Conservation (phyloP, 2,329 filamentous ascomycete species). For the Aspergillus hortae region DNA sequence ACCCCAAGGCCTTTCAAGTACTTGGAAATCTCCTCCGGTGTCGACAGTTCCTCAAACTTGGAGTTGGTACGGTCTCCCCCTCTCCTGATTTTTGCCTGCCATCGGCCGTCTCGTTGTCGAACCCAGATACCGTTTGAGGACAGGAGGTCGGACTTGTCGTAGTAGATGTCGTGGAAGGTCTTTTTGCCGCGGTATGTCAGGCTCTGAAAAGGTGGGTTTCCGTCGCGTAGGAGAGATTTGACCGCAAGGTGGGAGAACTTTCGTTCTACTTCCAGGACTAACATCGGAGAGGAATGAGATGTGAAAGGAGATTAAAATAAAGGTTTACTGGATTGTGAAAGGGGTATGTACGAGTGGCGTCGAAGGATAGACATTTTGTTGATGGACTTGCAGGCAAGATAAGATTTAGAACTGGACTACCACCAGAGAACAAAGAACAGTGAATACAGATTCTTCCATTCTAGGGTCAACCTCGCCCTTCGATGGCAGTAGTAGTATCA, state of each 20-base stretch:
- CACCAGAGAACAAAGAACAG: no score
- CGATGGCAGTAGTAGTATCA: no score
- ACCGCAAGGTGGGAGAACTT: not conserved
- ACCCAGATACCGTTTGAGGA: constrained; percentile 4
- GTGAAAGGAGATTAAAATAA: no score
- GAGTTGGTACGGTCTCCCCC: constrained; percentile 2
- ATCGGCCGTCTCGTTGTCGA: not conserved
- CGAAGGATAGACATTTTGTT: no score
- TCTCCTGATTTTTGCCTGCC: constrained; percentile 5
- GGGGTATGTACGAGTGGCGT: no score
- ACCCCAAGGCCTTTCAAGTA: no score
- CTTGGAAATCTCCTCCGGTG: no score
- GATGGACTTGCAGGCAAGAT: no score
- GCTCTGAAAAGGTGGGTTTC: not conserved
- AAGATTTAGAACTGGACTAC: no score
- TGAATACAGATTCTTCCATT: no score
- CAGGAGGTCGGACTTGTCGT: not conserved
- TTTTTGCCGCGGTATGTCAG: not conserved
- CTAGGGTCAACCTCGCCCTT: no score
- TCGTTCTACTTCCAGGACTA: constrained; percentile 5
- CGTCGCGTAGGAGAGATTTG: not conserved
- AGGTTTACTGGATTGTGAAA: no score
- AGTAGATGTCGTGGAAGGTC: constrained; percentile 5
- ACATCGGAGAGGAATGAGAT: not conserved
- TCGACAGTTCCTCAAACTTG: constrained; percentile 1